Evolutionary conservation across 352 stramenopile species (phyloP).

Genomic region (Phytophthora pinifolia): DNA sequence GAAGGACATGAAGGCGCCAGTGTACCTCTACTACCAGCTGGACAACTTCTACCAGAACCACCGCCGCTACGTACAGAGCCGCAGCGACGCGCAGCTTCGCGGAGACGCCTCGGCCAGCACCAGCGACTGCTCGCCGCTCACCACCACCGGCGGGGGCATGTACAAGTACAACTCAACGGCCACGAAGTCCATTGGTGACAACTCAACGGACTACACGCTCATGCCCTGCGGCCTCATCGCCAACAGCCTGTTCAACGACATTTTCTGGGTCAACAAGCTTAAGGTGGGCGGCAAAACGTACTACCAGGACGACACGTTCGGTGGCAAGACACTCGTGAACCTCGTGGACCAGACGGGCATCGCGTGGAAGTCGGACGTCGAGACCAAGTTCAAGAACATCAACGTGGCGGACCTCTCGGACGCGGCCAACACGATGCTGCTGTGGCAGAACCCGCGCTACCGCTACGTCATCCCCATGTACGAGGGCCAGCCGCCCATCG

Average conservation of each 20-base stretch:
- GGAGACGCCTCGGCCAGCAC: conserved; percentile 62
- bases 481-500: conserved; percentile 45
- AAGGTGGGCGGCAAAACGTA: conserved; percentile 42
- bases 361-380: conserved; percentile 95
- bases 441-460: conserved; percentile 86
- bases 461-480: conserved; percentile 81
- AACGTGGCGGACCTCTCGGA: conserved; percentile 34
- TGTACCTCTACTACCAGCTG: conserved; percentile 99
- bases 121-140: conserved; percentile 86
- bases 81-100: conserved; percentile 90
- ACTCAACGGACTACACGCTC: conserved; percentile 64
- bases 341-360: conserved; percentile 95
- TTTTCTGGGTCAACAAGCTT: conserved; percentile 87
- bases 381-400: conserved; percentile 97
- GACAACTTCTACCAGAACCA: conserved; percentile 99
- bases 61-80: conserved; percentile 91
- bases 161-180: conserved; percentile 79
- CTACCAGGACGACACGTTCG: conserved; percentile 69
- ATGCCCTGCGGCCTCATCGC: conserved; percentile 99
- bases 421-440: conserved; percentile 53
- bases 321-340: conserved; percentile 61
- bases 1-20: conserved; percentile 94
- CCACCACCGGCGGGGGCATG: conserved; percentile 31
- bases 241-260: conserved; percentile 99
- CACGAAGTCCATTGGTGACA: conserved; percentile 33